Base-by-base conservation (phyloP, 257 asterid species). In the Nicotiana tabacum region DNA sequence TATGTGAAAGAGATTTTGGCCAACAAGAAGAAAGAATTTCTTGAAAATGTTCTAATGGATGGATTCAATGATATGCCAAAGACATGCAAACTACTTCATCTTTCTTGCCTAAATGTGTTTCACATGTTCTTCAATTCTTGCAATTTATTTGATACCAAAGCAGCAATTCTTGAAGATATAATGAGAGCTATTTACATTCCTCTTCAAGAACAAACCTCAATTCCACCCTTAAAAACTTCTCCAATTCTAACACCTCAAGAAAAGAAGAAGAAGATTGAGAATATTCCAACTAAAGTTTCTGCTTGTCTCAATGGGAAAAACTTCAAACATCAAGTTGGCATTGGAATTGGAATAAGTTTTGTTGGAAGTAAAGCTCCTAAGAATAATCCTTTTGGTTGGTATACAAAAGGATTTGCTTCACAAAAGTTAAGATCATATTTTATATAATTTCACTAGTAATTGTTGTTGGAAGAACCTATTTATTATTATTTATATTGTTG, bases 131-230 rank as follows among this genome's bases (percentile, higher is more conserved):
- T 77, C 88, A 89, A 85, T 86, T 86, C 95, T 2, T 77, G 80
- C 27, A 92, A 90, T 82, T 79, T 86, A 1, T 89, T 84, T 15
- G 95, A 91, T n/a, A 65, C 86, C 3, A 79, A 91, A 6, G 80
- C 85, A 30, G 93, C 88, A 1, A 83, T 92, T 0, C 61, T 85
- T n/a, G 85, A 89, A 21, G 91, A 86, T 27, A 88, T 91, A 17
- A 83, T 90, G 29, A 89, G 82, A 86, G 90, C 95, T 18, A 85
- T 88, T 57, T 90, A 88, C 58, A 82, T 90, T 79, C 94, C 95
- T 3, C 81, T 90, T 62, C 35, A 15, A 4, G 32, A 24, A 58
- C 65, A 85, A 57, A 72, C 61, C 6, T n/a, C 85, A 16, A 33
- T 24, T 27, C 86, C 86, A 9, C 8, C 85, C 6, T 5, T 77